phyloP scores from a whole-genome alignment of 2,329 filamentous ascomycete species.

The Colletotrichum orchidophilum region DNA sequence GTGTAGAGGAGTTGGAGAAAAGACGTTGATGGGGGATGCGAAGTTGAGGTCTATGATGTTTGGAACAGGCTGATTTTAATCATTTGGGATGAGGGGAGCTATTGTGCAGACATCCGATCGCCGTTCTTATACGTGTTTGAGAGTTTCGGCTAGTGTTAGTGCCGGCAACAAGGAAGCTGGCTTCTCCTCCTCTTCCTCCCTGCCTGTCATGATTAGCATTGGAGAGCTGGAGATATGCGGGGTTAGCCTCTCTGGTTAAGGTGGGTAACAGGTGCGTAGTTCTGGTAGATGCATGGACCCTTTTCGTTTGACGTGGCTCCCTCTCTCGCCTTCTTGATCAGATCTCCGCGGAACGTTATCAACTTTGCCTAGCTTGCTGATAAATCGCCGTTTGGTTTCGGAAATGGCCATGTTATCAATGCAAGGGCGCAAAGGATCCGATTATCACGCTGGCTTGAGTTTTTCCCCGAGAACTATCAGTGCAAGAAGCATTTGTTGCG shows the following conservation, averaged over 20 bases:
- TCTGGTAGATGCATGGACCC: neutral
- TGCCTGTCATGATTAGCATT: neutral
- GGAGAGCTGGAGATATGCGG: neutral
- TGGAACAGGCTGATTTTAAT: neutral
- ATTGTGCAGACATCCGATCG: neutral
- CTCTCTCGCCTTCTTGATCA: neutral
- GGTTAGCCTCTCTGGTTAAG: neutral
- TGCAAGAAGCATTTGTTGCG: no score
- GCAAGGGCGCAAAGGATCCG: neutral
- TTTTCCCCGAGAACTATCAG: no score
- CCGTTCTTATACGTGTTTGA: constrained; percentile 22
- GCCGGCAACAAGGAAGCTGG: constrained; percentile 7
- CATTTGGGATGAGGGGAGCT: neutral
- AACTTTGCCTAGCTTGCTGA: neutral
- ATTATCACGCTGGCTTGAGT: neutral
- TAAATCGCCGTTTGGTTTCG: neutral
- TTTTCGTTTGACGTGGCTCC: neutral
- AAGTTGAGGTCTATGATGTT: neutral
- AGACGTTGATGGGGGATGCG: neutral
- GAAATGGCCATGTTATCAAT: neutral
- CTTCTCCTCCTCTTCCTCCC: neutral
- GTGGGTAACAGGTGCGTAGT: neutral
- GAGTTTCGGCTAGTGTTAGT: constrained; percentile 21
- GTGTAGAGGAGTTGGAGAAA: neutral
- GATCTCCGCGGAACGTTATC: neutral